Conservation (phyloP, 495 filamentous ascomycete genomes). For the Aspergillus indologenus region DNA sequence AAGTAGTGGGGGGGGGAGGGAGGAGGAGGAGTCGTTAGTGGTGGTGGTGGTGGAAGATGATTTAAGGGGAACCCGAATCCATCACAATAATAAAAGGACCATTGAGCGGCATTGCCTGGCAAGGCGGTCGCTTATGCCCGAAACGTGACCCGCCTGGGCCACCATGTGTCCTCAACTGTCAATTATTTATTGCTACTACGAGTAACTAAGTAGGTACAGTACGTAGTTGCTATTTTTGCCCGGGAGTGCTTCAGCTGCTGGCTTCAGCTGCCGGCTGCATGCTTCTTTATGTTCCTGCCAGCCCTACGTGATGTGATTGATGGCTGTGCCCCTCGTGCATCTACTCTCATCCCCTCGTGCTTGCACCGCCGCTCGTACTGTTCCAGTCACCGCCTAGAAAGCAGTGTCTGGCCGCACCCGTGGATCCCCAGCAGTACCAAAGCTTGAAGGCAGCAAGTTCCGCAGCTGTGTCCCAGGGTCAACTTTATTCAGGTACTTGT, state of each 20-base stretch:
- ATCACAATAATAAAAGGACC: constrained; percentile 18
- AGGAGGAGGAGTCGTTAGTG: constrained; percentile 7
- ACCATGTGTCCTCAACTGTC: constrained; percentile 7
- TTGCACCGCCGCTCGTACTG: neutral
- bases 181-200: constrained; percentile 10
- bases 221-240: neutral
- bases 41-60: constrained; percentile 12
- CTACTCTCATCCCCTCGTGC: neutral
- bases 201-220: too few relatives aligned
- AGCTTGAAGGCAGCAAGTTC: constrained; percentile 3
- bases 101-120: constrained; percentile 18
- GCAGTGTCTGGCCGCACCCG: neutral
- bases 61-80: constrained; percentile 21
- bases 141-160: constrained; percentile 24
- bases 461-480: neutral
- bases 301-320: neutral
- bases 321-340: too few relatives aligned
- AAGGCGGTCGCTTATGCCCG: constrained; percentile 24
- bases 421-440: constrained; percentile 2
- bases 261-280: neutral
- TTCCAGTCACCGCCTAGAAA: too few relatives aligned
- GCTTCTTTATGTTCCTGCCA: neutral
- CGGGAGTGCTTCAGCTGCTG: neutral
- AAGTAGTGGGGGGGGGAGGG: constrained; percentile 16
- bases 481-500: neutral